Conservation (phyloP, 1,139 yeast species). For the Casaregolazyma lundiana region DNA sequence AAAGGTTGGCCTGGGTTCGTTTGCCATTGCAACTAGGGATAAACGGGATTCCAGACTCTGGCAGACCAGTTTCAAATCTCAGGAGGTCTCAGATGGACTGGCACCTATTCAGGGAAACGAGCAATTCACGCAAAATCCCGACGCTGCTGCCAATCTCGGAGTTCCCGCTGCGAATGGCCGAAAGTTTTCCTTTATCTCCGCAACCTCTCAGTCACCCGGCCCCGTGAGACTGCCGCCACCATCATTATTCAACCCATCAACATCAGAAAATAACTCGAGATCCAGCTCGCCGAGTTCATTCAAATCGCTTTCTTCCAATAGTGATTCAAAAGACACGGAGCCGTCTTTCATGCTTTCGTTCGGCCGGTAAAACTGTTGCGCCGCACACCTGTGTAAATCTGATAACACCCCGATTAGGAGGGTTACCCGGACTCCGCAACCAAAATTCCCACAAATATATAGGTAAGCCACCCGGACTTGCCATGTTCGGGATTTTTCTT, state of each 20-base stretch:
- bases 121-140: neutral
- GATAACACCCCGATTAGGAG: conserved; percentile 1
- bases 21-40: conserved; percentile 25
- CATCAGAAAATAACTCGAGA: neutral
- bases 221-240: neutral
- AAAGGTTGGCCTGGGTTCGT: conserved; percentile 31
- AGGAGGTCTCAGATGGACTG: neutral
- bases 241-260: neutral
- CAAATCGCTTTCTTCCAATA: neutral
- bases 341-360: conserved; percentile 10
- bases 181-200: conserved; percentile 5
- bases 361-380: conserved; percentile 1
- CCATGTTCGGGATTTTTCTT: neutral
- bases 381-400: conserved; percentile 2
- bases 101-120: neutral
- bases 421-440: neutral
- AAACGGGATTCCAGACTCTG: conserved; percentile 1
- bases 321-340: neutral
- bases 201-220: conserved; percentile 1
- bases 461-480: neutral
- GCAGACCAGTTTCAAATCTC: neutral
- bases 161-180: neutral
- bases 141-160: neutral
- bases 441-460: neutral
- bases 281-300: conserved; percentile 5